Conservation (phyloP, 1,139 yeast species). For the Yamadazyma mexicana region DNA sequence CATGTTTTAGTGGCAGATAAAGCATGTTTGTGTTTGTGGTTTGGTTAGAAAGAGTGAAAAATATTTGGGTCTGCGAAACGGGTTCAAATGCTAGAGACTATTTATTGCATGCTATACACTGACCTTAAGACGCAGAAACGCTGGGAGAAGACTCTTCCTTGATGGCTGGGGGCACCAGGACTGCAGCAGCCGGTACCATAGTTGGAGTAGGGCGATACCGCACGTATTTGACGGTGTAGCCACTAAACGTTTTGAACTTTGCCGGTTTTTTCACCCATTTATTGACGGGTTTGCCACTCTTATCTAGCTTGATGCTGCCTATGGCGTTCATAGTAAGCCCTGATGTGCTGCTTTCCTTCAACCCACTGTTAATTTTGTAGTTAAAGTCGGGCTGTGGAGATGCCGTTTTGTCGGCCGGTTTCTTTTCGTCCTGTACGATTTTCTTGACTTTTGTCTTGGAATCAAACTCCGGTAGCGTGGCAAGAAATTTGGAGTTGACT, state of each 20-base stretch:
- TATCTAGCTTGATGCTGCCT: slow-evolving; percentile 38
- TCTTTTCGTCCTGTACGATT: slow-evolving; percentile 29
- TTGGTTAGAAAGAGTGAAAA: too few relatives aligned
- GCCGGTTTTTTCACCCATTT: slow-evolving; percentile 52
- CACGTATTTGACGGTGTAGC: slow-evolving; percentile 49
- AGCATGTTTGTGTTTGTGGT: too few relatives aligned
- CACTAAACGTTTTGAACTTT: slow-evolving; percentile 59
- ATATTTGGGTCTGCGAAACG: too few relatives aligned
- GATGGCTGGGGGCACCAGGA: not conserved
- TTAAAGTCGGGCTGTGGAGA: slow-evolving; percentile 20
- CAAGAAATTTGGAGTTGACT: slow-evolving; percentile 29
- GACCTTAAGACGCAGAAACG: not conserved
- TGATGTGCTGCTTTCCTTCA: slow-evolving; percentile 43
- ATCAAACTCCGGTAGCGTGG: slow-evolving; percentile 36
- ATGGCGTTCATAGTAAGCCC: slow-evolving; percentile 42
- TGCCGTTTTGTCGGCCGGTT: slow-evolving; percentile 16
- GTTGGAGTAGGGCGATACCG: not conserved
- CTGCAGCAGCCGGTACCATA: slow-evolving; percentile 22
- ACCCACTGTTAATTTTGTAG: slow-evolving; percentile 37
- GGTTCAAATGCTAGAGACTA: too few relatives aligned
- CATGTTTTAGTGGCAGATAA: too few relatives aligned
- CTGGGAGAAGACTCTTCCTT: not conserved
- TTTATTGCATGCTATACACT: too few relatives aligned
- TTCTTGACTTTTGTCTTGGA: slow-evolving; percentile 33
- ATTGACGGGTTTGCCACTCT: slow-evolving; percentile 49